These are phyloP conservation scores for Irpex sp. DNA, from an alignment of 1,284 basidiomycete genomes.

Conservation along the genomic window DNA sequence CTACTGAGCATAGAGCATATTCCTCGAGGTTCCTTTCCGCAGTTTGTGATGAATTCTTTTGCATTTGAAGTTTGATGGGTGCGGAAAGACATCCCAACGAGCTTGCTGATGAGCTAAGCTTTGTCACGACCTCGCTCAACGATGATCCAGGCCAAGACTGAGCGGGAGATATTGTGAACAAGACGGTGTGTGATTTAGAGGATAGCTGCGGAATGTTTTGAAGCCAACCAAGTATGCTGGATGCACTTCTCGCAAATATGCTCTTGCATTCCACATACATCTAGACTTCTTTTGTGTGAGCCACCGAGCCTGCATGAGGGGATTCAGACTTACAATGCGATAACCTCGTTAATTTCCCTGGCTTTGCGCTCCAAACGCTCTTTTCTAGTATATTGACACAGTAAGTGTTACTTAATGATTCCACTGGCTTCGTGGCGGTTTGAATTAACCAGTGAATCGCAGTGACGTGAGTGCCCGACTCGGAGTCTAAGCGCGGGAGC, in stretches of 20 bases:
- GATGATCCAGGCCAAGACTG: constrained; percentile 30
- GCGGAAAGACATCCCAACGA: constrained; percentile 60
- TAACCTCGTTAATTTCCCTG: no score
- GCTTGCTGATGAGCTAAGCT: constrained; percentile 39
- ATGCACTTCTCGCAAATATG: background rate
- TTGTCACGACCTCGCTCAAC: constrained; percentile 42
- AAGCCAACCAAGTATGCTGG: background rate
- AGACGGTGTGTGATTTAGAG: background rate
- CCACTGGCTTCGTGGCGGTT: no score
- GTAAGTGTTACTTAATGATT: no score
- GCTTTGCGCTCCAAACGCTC: no score
- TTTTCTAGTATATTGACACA: no score
- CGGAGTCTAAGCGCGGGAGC: no score
- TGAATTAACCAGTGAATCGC: no score
- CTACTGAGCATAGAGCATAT: constrained; percentile 48
- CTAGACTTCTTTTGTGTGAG: background rate
- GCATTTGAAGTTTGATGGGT: constrained; percentile 30
- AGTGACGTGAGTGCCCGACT: no score
- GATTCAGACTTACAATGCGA: no score
- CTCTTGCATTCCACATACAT: background rate
- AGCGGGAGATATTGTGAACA: constrained; percentile 36
- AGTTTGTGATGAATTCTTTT: constrained; percentile 7
- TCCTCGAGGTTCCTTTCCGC: background rate
- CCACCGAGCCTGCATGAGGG: no score
- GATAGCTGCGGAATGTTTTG: background rate